A percentile compares a stretch with the other conserved stretches of the same genome.
These are phyloP conservation scores for Ustilago trichophora DNA, from an alignment of 1,284 basidiomycete species.

Conservation along the genomic window DNA sequence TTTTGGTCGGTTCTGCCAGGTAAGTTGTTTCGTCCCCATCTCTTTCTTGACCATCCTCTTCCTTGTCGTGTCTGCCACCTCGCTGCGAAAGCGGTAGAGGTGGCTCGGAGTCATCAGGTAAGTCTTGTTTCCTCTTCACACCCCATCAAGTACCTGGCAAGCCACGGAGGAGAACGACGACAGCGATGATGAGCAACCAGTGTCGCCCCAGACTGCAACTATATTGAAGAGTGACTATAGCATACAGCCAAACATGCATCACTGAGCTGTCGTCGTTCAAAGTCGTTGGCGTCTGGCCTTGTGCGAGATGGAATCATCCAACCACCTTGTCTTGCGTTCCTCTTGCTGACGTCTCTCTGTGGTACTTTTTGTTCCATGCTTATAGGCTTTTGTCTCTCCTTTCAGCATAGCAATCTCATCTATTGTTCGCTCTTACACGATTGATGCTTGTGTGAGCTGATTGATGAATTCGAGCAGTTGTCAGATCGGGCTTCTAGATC, in stretches of 20 bases:
- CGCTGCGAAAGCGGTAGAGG: slow-evolving; percentile 4
- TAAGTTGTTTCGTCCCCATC: slow-evolving; percentile 1
- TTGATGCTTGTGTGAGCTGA: too few relatives aligned
- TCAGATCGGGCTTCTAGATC: too few relatives aligned
- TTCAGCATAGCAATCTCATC: too few relatives aligned
- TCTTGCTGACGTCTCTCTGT: slow-evolving; percentile 1
- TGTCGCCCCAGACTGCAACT: slow-evolving; percentile 58
- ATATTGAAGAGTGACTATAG: slow-evolving; percentile 52
- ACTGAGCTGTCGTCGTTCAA: slow-evolving; percentile 47
- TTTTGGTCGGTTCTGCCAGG: background rate
- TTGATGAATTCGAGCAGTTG: too few relatives aligned
- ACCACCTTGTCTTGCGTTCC: background rate
- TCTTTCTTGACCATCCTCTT: background rate
- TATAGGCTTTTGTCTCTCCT: too few relatives aligned
- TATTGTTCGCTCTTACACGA: too few relatives aligned
- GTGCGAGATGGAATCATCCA: background rate
- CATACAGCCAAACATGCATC: slow-evolving; percentile 56
- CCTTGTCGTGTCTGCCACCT: slow-evolving; percentile 6
- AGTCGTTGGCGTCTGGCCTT: background rate
- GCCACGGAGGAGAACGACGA: slow-evolving; percentile 9
- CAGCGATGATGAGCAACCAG: slow-evolving; percentile 50
- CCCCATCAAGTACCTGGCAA: background rate
- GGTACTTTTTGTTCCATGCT: background rate
- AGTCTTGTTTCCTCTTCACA: slow-evolving; percentile 2
- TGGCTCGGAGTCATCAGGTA: slow-evolving; percentile 10